Evolutionary conservation across 345 rosid species (phyloP).

Genomic region (Jatropha curcas): DNA sequence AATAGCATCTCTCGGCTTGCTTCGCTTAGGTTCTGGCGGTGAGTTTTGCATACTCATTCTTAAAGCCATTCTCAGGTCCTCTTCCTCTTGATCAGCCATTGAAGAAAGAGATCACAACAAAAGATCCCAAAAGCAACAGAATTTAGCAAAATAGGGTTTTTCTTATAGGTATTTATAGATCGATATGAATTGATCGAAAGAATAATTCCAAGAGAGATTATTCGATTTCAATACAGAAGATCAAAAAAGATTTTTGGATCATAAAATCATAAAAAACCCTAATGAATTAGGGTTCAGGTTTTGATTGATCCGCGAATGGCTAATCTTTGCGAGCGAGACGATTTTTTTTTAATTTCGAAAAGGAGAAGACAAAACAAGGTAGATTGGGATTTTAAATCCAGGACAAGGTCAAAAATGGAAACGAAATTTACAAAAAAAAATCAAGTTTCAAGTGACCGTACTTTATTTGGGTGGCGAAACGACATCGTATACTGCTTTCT

Average conservation of each 20-base stretch:
- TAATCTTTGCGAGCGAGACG: background rate
- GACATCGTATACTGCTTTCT: background rate
- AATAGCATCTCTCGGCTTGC: constrained; percentile 72
- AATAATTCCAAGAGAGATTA: background rate
- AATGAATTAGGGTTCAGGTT: constrained; percentile 9
- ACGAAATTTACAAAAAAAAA: background rate
- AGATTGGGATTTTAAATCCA: constrained; percentile 5
- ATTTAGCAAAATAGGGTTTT: constrained; percentile 10
- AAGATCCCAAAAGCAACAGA: constrained; percentile 1
- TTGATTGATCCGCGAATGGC: background rate
- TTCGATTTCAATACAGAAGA: constrained; percentile 4
- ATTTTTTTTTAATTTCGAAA: background rate
- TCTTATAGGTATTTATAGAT: background rate
- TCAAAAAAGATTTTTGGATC: background rate
- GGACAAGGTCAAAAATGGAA: background rate
- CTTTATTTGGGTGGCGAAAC: too few species aligned
- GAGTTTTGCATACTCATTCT: constrained; percentile 88
- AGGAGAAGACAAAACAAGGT: background rate
- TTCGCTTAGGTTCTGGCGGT: constrained; percentile 93
- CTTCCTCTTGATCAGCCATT: constrained; percentile 98
- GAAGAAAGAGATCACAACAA: background rate
- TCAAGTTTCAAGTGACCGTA: too few species aligned
- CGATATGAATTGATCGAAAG: background rate
- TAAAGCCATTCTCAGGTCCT: constrained; percentile 81
- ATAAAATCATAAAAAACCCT: constrained; percentile 1